Base-by-base conservation (phyloP, 768 basidiomycete species). In the Phlegmacium glaucopus region DNA sequence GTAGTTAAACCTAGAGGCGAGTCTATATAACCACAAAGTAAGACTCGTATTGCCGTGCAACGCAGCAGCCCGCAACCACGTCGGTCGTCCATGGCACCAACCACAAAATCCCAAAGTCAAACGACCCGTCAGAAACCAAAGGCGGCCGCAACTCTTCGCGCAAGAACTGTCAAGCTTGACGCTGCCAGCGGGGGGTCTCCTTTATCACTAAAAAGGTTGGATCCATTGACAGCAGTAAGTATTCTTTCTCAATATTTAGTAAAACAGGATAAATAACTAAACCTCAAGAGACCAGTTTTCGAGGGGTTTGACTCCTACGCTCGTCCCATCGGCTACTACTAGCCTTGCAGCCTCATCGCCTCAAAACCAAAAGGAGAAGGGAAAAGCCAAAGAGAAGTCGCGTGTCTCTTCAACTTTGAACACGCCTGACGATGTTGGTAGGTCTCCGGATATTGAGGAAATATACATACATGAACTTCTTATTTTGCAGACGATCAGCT, bases 161-260 rank as follows among this genome's bases (percentile, higher is more conserved):
- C 52, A 30, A 53, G 49, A 35, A 61, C 53, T 6, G 59, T 61
- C 11, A 55, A 44, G 30, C 44, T 63, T 9, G 51, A 52, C 41
- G 46, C 48, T 29, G 51, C 22, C 22, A 22, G 22, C 22, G 22
- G 50, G 2, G 42, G 39, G 6, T n/a, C 32, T 6, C 12, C 49
- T 25, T 48, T 57, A 9, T 43, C 56, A 26, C 36, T 47, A 43
- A 63, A 56, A 26, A 62, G 59, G 49, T 53, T 69, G 28, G 58
- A 70, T 29, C 69, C 69, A 13, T 50, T 70, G 18, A 66, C 65
- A n/a, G 69, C 62, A 25, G 67, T 70, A 46, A 50, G 65, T 57
- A 11, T 17, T 18, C 18, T 13, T 41, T n/a, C 26, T 36, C 36
- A 16, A 17, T 17, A 39, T 34, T 15, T 9, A 35, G 30, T 11